phyloP scores from a whole-genome alignment of 2,329 filamentous ascomycete genomes.

The Geoglossum cookeanum region DNA sequence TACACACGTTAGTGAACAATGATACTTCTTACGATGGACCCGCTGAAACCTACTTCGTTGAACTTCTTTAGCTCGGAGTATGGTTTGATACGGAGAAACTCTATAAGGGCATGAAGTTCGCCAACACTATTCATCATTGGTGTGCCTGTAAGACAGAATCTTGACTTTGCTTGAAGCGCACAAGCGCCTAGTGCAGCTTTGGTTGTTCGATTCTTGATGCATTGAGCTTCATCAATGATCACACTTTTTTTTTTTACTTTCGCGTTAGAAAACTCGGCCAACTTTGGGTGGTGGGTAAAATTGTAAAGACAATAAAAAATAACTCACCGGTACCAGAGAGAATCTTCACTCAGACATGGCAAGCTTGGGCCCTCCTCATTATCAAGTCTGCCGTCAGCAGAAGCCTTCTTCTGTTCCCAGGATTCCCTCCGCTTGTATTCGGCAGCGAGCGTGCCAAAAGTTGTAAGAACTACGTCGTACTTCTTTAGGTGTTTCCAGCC shows the following conservation, averaged over 20 bases:
- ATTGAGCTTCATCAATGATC: conserved; percentile 63
- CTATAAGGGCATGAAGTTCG: conserved; percentile 60
- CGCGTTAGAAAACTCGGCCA: no score
- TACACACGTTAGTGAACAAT: conserved; percentile 8
- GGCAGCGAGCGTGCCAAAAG: conserved; percentile 50
- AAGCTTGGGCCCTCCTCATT: conserved; percentile 21
- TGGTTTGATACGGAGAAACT: conserved; percentile 58
- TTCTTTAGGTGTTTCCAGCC: conserved; percentile 40
- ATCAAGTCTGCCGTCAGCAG: not conserved
- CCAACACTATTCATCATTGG: conserved; percentile 75
- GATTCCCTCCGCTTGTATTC: conserved; percentile 43
- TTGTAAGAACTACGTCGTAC: conserved; percentile 62
- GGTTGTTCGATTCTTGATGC: conserved; percentile 56
- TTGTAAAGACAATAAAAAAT: not conserved
- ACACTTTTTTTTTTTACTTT: conserved; percentile 23
- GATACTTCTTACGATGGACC: conserved; percentile 9
- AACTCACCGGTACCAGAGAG: conserved; percentile 36
- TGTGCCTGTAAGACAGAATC: conserved; percentile 63
- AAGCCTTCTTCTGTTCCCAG: conserved; percentile 4
- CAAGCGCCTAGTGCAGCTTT: conserved; percentile 41
- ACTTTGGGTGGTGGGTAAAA: not conserved
- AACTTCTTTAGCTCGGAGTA: conserved; percentile 50
- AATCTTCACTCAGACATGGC: conserved; percentile 39
- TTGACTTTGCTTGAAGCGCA: conserved; percentile 37
- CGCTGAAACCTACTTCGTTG: conserved; percentile 25